phyloP scores from a whole-genome alignment of 495 filamentous ascomycete species.

The Xylaria flabelliformis region DNA sequence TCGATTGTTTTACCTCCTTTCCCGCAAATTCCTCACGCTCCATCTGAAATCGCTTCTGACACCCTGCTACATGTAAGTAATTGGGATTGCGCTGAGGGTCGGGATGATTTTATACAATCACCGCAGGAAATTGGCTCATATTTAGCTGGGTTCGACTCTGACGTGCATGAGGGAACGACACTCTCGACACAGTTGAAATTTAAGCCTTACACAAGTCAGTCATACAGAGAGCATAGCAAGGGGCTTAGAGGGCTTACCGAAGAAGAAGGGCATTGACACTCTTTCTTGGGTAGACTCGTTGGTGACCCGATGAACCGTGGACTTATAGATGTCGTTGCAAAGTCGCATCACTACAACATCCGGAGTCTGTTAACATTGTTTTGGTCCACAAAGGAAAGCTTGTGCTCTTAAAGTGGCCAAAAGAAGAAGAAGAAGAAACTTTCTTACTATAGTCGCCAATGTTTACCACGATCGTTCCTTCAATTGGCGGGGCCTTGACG shows the following conservation, averaged over 20 bases:
- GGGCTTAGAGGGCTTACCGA: constrained; percentile 39
- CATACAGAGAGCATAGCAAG: not conserved
- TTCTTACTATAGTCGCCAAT: constrained; percentile 61
- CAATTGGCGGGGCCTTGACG: constrained; percentile 52
- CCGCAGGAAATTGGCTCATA: constrained; percentile 66
- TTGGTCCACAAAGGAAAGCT: too few species aligned
- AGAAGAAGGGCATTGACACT: constrained; percentile 70
- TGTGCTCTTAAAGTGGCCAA: too few species aligned
- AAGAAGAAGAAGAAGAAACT: too few species aligned
- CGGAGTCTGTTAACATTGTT: too few species aligned
- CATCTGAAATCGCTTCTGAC: constrained; percentile 47
- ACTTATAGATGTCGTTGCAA: constrained; percentile 66
- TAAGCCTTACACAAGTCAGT: constrained; percentile 41
- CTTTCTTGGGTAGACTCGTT: constrained; percentile 53
- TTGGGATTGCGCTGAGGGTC: not conserved
- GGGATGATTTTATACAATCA: constrained; percentile 38
- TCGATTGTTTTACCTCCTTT: constrained; percentile 34
- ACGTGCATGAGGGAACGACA: constrained; percentile 60
- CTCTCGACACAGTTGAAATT: constrained; percentile 56
- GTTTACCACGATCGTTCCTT: constrained; percentile 67
- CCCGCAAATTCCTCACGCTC: constrained; percentile 43
- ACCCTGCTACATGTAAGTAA: constrained; percentile 38
- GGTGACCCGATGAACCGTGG: constrained; percentile 64
- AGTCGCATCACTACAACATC: constrained; percentile 55
- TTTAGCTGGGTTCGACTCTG: constrained; percentile 58